These are phyloP conservation scores for Pseudohalonectria lignicola DNA, from an alignment of 2,329 filamentous ascomycete species.

Conservation along the genomic window DNA sequence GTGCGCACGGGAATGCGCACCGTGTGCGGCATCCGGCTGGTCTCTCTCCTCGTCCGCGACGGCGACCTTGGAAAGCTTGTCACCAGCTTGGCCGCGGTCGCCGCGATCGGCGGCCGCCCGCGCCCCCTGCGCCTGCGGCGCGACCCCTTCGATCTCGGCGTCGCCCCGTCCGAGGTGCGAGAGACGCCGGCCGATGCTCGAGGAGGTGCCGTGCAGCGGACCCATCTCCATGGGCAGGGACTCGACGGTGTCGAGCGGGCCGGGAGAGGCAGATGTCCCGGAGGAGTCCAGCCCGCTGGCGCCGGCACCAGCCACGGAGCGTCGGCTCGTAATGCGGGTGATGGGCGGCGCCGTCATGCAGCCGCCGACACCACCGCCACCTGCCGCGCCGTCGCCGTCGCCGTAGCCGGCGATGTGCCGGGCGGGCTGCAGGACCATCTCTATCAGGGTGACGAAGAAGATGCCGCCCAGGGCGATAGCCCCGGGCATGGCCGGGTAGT, in stretches of 20 bases:
- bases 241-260: neutral
- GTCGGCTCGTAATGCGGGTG: neutral
- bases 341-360: conserved; percentile 11
- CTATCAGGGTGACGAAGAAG: conserved; percentile 62
- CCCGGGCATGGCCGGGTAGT: conserved; percentile 67
- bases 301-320: too few relatives aligned
- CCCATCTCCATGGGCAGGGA: neutral
- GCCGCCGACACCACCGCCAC: conserved; percentile 10
- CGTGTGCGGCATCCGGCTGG: neutral
- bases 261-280: neutral
- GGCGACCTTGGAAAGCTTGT: neutral
- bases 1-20: neutral
- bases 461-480: conserved; percentile 71
- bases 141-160: neutral
- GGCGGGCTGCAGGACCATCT: conserved; percentile 42
- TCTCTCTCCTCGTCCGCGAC: conserved; percentile 1
- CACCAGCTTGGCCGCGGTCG: neutral
- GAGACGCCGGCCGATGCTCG: conserved; percentile 21
- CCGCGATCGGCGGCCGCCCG: too few relatives aligned
- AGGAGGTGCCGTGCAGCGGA: conserved; percentile 19
- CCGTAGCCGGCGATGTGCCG: conserved; percentile 13
- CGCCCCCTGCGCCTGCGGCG: neutral
- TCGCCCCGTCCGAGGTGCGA: conserved; percentile 6
- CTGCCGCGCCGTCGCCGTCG: neutral
- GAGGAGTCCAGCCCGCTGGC: neutral